Base-by-base conservation (phyloP, 345 rosid genomes). In the Psidium guajava region DNA sequence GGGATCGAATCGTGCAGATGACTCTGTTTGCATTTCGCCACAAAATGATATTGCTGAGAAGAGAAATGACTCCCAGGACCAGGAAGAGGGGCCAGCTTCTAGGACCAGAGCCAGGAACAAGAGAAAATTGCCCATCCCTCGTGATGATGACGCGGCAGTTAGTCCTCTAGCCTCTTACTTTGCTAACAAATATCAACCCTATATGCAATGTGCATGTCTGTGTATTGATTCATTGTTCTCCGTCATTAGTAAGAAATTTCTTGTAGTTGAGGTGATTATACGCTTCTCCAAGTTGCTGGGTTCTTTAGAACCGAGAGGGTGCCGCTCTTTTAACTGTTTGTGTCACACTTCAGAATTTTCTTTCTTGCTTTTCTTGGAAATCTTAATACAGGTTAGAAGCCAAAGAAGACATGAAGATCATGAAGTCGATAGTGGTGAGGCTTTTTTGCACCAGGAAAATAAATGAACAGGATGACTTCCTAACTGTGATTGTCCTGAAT, bases 1-100 rank as follows among this genome's bases (percentile, higher is more conserved):
- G 88, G 88, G 56, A 85, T 40, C 69, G 40, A 88, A 81, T 84
- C 87, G 74, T 47, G 86, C 49, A 84, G 83, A 58, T 36, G 80
- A 69, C 47, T 36, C 80, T 32, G 47, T 69, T 69, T 3, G 1
- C 21, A 69, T 85, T 47, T 51, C 16, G 16, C 55, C 54, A 59
- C 55, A 81, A 27, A 47, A 53, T 40, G n/a, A 69, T 36, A 32
- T 36, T 1, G 40, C 80, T 54, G 81, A 74, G 42, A 83, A 73
- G 83, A 56, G 69, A 27, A 25, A 77, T 0, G 18, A 53, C 64
- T 64, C 8, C 49, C 27, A 16, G 50, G 55, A 77, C 80, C 80
- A 36, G 80, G 47, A 69, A 47, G 36, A 52, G 85, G 86, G 88
- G 28, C 83, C 56, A 32, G 85, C 85, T 24, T 83, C 83, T 1